Base-by-base conservation (phyloP, 2,329 filamentous ascomycete species). In the Aspergillus quadrilineatus region DNA sequence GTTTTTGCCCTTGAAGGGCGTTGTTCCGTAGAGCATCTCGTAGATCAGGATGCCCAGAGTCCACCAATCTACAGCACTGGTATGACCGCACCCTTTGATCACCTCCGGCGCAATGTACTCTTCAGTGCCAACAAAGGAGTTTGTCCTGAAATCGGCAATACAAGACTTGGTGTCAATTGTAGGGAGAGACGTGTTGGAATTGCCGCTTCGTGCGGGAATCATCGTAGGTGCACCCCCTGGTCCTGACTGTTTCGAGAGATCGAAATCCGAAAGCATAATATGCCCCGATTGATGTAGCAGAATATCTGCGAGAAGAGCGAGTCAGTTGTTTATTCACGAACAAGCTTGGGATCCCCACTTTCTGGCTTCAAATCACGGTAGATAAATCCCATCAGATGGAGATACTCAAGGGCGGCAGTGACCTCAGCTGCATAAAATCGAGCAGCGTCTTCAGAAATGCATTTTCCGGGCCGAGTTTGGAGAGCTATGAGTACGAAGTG, bases 181-280 rank as follows among this genome's bases (percentile, higher is more conserved):
- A 12, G 93, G 93, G 63, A 97, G 80, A 43, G 90, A 92, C 59
- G 87, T 91, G 6, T 89, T 89, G 53, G 91, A 93, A 39, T 91
- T 88, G 52, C 92, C 92, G 65, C 90, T 92, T 73, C 90, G 92
- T 64, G 90, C 90, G 59, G 97, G 83, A 68, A 99, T 97, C 93
- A 99, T 97, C 26, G 92, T 97, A 48, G 94, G 94, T 70, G 93
- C 93, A 77, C 94, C 94, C 69, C 92, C 94, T 14, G 90, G 88
- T 64, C 95, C 94, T 6, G 94, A 99, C 76, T 99, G 94, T 76
- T 99, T 99, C 8, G 92, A 97, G 60, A 99, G 78, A 75, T 99
- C 94, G 75, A 99, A 99, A 78, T 99, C 94, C 59, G 94, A 97
- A 73, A 99, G 84, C 94, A 99, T 99, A 67, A 99, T 99, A 75